These are phyloP conservation scores for Gossypium ekmanianum DNA, from an alignment of 345 rosid genomes.

Conservation along the genomic window DNA sequence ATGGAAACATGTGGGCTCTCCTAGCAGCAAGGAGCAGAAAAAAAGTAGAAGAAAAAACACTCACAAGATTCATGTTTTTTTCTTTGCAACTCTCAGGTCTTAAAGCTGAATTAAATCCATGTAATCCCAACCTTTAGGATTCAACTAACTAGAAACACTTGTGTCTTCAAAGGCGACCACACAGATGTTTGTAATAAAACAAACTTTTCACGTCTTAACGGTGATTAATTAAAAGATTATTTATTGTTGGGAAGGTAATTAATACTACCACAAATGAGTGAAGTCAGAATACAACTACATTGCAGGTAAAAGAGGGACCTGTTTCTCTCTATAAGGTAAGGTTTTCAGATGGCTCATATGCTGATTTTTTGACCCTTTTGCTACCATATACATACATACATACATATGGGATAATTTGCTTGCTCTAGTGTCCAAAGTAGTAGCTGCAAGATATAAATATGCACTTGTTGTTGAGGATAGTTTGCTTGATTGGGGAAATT, in stretches of 20 bases:
- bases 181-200: background rate
- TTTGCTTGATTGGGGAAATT: conserved; percentile 40
- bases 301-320: conserved; percentile 38
- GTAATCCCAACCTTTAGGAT: too few species aligned
- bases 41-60: background rate
- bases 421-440: conserved; percentile 27
- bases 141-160: too few species aligned
- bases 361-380: conserved; percentile 31
- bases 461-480: conserved; percentile 13
- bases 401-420: conserved; percentile 26
- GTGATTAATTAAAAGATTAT: background rate
- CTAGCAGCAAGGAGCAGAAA: conserved; percentile 22
- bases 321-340: conserved; percentile 42
- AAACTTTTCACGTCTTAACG: background rate
- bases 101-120: too few species aligned
- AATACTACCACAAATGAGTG: background rate
- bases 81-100: conserved; percentile 15
- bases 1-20: conserved; percentile 64
- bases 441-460: conserved; percentile 18
- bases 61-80: conserved; percentile 21
- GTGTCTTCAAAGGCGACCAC: too few species aligned
- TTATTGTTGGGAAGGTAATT: background rate
- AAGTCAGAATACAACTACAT: background rate
- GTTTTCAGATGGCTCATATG: conserved; percentile 19
- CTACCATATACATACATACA: conserved; percentile 20